A percentile compares a stretch with the other conserved stretches of the same genome.
These are phyloP conservation scores for Phytophthora boehmeriae DNA, from an alignment of 352 stramenopile genomes.

Conservation along the genomic window DNA sequence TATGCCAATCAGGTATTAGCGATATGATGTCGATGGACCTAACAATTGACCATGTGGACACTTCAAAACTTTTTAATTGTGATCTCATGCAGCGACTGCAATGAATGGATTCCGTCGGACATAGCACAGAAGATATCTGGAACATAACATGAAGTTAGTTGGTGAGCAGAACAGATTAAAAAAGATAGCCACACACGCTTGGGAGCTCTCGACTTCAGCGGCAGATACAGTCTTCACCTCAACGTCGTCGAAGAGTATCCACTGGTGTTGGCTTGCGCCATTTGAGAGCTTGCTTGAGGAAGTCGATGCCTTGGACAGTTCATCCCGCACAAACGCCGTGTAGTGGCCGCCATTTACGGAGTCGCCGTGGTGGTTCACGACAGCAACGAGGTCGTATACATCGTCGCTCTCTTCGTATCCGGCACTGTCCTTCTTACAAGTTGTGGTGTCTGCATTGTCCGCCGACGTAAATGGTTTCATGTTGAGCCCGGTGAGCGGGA, in stretches of 20 bases:
- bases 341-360: conserved; percentile 76
- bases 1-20: too few species aligned
- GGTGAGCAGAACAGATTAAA: background rate
- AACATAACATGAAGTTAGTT: conserved; percentile 6
- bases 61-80: too few species aligned
- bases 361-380: conserved; percentile 75
- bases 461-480: conserved; percentile 44
- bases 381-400: conserved; percentile 68
- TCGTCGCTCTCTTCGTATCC: conserved; percentile 28
- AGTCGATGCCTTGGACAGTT: conserved; percentile 1
- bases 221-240: conserved; percentile 42
- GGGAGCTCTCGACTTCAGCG: conserved; percentile 47
- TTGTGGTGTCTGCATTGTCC: conserved; percentile 23
- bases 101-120: conserved; percentile 40
- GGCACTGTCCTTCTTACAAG: conserved; percentile 22
- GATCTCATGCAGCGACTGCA: conserved; percentile 18
- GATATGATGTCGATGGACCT: background rate
- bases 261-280: conserved; percentile 28
- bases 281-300: background rate
- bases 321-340: conserved; percentile 53
- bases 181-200: conserved; percentile 50
- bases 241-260: conserved; percentile 70
- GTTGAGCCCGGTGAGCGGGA: conserved; percentile 50
- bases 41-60: background rate
- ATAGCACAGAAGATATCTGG: conserved; percentile 52